Evolutionary conservation across 2,329 filamentous ascomycete species (phyloP), one percentile per base, ranked within the genome.

Genomic region (Monosporascus sp.): DNA sequence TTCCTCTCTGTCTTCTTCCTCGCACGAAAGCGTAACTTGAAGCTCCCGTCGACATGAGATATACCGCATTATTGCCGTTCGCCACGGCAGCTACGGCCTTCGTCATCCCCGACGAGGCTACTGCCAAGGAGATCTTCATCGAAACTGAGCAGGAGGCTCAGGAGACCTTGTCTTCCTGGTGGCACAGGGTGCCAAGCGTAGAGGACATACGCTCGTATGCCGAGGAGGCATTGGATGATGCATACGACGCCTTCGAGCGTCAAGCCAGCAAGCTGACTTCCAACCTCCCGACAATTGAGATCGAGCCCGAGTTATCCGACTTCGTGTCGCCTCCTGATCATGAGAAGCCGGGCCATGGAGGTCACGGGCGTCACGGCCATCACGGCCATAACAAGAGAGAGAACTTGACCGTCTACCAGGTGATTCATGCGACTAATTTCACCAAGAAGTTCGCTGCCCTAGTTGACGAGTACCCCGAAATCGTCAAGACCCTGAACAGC

Each of bases 391-490:
- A 62, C 20, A 62, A 62, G n/a, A 73, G 74, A 56, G 75, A 81
- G 6, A 87, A 90, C 65, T 72, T 79, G 65, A 95, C 90, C 20
- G 81, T 96, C 45, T 96, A 92, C 71, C 77, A 96, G 70, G 74
- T 92, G 55, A 89, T 96, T 69, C 75, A 81, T n/a, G 74, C 80
- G 62, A 87, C 81, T 74, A 88, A 91, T 63, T 81, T 89, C 71
- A 92, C 89, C 1, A 88, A 82, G 48, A 88, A 86, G 69, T 86
- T 96, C 45, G 84, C 87, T 27, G 81, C 87, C 65, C 74, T 91
- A n/a, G 80, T 96, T 60, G 78, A 87, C 56, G 78, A 90, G 56
- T 85, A 88, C 66, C 78, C 85, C 1, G 83, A 89, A 50, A 74
- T 96, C 1, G 84, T 93, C 37, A 70, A 87, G 51, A 69, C 85